Evolutionary conservation across 2,329 filamentous ascomycete species (phyloP), one percentile per base, ranked within the genome.

Genomic region (Fusarium sororula): DNA sequence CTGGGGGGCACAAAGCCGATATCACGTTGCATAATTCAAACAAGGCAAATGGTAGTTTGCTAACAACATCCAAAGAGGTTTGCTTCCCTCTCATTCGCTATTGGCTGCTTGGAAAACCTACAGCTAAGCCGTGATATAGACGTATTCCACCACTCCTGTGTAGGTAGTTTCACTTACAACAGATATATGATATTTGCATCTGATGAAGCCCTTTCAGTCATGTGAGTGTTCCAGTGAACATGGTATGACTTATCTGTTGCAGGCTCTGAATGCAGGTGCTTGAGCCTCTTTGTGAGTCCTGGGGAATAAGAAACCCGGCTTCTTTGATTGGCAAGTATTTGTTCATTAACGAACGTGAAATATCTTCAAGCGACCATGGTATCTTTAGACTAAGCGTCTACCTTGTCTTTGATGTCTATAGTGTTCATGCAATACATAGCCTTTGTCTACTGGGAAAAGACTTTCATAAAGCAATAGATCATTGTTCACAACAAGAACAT

Each of bases 371-470:
- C 9, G 38, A 14, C 5, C 13, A 10, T 10, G 3, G 10, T 35
- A 39, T 53, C 15, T 42, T 51, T n/a, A n/a, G n/a, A 12, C 3
- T 2, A n/a, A 22, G 28, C 6, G 5, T 17, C 22, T 54, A 32
- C 53, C 54, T 70, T 59, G 37, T 70, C 37, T 39, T 18, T 41
- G 4, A 4, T 41, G 28, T 28, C 20, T 38, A 32, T 28, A 50
- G 18, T 26, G 20, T 38, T 18, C 38, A 39, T 48, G 22, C 1
- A 48, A 53, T 28, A 54, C 42, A 24, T 26, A 7, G n/a, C 26
- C 66, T 70, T 70, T 65, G 53, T 66, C 22, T 13, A 18, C 11
- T 24, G 18, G 42, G 35, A 66, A 42, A 54, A 59, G 37, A 26
- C 20, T 15, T 32, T 24, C 48, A 50, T 39, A 56, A 41, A 68